Conservation (phyloP, 2,329 filamentous ascomycete species). For the Juglanconis juglandina region DNA sequence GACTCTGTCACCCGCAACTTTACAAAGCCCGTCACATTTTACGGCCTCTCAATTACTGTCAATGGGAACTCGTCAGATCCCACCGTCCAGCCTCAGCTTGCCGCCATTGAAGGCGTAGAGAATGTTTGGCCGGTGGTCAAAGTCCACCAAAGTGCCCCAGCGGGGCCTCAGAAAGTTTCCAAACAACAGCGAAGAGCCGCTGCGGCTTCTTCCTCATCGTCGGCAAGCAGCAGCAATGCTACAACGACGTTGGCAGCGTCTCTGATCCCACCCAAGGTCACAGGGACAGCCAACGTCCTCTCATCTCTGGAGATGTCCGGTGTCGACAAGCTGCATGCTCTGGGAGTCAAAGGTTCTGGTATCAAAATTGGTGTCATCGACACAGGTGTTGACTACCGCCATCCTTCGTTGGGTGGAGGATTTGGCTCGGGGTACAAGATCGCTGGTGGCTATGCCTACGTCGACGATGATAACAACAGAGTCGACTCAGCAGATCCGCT, state of each 20-base stretch:
- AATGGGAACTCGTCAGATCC: neutral
- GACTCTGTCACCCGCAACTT: neutral
- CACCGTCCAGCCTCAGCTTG: neutral
- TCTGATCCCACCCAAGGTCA: neutral
- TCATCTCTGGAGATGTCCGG: neutral
- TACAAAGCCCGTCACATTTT: neutral
- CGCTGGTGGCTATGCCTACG: conserved; percentile 7
- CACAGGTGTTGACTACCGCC: conserved; percentile 38
- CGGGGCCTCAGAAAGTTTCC: neutral
- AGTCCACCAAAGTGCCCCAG: neutral
- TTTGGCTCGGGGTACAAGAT: conserved; percentile 28
- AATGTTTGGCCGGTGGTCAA: neutral
- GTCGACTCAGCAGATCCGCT: conserved; percentile 4
- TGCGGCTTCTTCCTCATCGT: neutral
- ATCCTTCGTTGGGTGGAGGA: conserved; percentile 38
- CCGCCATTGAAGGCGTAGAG: neutral
- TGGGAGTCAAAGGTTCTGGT: conserved; percentile 30
- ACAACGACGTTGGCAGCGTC: neutral
- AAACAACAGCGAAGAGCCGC: neutral
- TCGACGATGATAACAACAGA: neutral
- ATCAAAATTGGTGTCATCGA: conserved; percentile 32
- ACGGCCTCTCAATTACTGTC: neutral
- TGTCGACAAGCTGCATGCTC: conserved; percentile 26
- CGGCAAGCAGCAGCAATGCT: neutral
- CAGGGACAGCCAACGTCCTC: neutral